Evolutionary conservation across 441 rosid genomes (phyloP).

Genomic region (Rhodomyrtus psidioides): DNA sequence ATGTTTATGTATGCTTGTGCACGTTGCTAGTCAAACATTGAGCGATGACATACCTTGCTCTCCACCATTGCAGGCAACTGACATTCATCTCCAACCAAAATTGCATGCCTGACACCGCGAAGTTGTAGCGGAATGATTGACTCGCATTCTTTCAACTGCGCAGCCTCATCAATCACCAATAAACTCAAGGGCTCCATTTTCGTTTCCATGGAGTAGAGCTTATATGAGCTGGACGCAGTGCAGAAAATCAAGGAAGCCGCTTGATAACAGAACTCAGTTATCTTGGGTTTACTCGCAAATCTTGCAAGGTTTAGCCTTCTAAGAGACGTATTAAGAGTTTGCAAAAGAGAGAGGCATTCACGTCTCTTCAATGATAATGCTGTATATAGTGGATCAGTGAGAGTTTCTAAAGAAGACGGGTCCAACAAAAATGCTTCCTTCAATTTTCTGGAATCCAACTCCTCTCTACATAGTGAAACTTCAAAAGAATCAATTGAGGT

Average conservation of each 20-base stretch:
- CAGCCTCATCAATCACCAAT: constrained; percentile 45
- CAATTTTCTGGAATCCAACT: constrained; percentile 13
- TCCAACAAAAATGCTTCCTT: constrained; percentile 13
- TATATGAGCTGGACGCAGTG: constrained; percentile 30
- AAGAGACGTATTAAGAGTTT: constrained; percentile 5
- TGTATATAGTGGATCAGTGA: not conserved
- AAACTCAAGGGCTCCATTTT: constrained; percentile 16
- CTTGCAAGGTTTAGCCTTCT: constrained; percentile 12
- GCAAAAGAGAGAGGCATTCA: constrained; percentile 19
- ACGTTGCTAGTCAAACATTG: not conserved
- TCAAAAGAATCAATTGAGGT: constrained; percentile 19
- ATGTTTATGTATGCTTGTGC: not conserved
- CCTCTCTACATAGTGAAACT: constrained; percentile 3
- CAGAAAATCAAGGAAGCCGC: constrained; percentile 24
- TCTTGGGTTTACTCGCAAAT: not conserved
- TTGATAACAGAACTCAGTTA: constrained; percentile 19
- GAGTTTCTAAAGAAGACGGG: not conserved
- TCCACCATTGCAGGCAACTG: constrained; percentile 31
- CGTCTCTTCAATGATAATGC: constrained; percentile 4
- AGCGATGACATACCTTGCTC: constrained; percentile 25
- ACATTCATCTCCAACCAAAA: constrained; percentile 39
- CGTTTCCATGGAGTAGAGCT: constrained; percentile 8
- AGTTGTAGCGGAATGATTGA: constrained; percentile 35
- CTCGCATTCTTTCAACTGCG: constrained; percentile 41
- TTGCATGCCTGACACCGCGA: constrained; percentile 14